Evolutionary conservation across 768 basidiomycete genomes (phyloP), one percentile per base, ranked within the genome.

Genomic region (Lactarius sp.): DNA sequence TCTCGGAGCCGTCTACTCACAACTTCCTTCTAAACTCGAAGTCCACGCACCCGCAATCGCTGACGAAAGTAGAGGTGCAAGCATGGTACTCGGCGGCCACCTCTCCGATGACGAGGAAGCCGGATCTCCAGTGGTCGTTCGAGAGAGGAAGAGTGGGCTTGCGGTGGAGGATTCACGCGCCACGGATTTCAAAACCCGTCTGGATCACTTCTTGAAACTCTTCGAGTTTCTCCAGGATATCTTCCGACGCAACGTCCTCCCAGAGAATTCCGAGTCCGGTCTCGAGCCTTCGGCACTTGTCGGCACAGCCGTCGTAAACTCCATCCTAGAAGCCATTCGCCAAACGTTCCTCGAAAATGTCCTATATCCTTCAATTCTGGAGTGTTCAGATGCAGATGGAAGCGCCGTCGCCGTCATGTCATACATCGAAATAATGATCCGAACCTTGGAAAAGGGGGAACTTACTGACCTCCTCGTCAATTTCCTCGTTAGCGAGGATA

Each of bases 351-450:
- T 98, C 4, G 90, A 95, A 75, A 96, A 94, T 69, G 88, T 98
- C 22, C 77, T 98, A 36, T 96, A 96, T 72, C 92, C 96, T 0
- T 92, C 93, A 10, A 84, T 98, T 56, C 79, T 97, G 53, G 95
- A 98, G 72, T 95, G 93, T 74, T 94, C 94, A 0, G 91, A 92
- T 64, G 71, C 80, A 5, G 96, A 98, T 72, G 96, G 96, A n/a
- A 96, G 94, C 65, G 91, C 94, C 0, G 88, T 97, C 2, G 94
- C 96, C 10, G 94, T 98, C 59, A 86, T 98, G 83, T 92, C 90
- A 16, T 98, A 98, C 72, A 85, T 98, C 66, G 93, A 97, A 68
- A 83, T 92, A 70, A 88, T 93, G 81, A 80, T 94, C 57, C 81
- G 85, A 61, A 91, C 87, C 0, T 79, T 95, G 6, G 80, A 83